phyloP scores from a whole-genome alignment of 805 yeast genomes.

The Pichia cephalocereana region DNA sequence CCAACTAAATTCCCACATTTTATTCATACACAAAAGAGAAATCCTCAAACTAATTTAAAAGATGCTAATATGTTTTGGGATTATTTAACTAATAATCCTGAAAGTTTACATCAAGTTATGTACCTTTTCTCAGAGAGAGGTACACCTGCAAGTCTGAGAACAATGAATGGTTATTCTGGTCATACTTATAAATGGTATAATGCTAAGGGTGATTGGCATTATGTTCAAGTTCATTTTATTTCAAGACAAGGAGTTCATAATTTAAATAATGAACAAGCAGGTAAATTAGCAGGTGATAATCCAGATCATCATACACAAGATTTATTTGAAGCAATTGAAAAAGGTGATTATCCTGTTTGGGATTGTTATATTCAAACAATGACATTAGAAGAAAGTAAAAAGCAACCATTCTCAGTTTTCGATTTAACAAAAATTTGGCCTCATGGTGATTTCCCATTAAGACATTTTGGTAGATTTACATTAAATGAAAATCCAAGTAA shows the following conservation, averaged over 20 bases:
- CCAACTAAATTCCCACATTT: constrained; percentile 81
- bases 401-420: constrained; percentile 71
- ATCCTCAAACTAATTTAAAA: constrained; percentile 72
- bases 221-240: constrained; percentile 69
- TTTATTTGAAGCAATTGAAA: constrained; percentile 67
- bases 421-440: constrained; percentile 94
- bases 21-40: constrained; percentile 83
- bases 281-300: constrained; percentile 57
- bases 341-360: constrained; percentile 78
- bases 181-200: constrained; percentile 78
- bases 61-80: constrained; percentile 85
- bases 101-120: constrained; percentile 67
- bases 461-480: constrained; percentile 73
- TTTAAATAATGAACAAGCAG: constrained; percentile 59
- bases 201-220: constrained; percentile 65
- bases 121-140: constrained; percentile 73
- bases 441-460: constrained; percentile 73
- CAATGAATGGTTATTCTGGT: constrained; percentile 80
- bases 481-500: constrained; percentile 79
- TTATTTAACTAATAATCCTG: constrained; percentile 64
- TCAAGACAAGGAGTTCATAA: constrained; percentile 47
- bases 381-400: constrained; percentile 74
- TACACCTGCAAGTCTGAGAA: constrained; percentile 66
- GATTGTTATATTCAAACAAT: constrained; percentile 76
- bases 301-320: constrained; percentile 81